A percentile compares a stretch with the other conserved stretches of the same genome.
These are phyloP conservation scores for Papiliotrema nemorosa DNA, from an alignment of 1,284 basidiomycete genomes.

Conservation along the genomic window DNA sequence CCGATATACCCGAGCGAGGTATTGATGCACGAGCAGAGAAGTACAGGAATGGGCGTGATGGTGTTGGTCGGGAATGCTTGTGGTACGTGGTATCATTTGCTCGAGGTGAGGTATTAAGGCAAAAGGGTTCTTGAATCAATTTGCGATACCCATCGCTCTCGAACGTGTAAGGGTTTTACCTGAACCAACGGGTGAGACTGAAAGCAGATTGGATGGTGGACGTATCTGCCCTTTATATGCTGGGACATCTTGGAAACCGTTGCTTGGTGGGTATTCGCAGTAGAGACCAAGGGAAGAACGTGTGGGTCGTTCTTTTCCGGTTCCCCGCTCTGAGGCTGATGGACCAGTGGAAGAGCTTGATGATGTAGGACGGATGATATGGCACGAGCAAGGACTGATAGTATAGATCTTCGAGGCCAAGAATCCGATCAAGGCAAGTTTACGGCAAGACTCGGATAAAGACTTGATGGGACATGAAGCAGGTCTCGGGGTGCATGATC, in stretches of 20 bases:
- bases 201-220: constrained; percentile 16
- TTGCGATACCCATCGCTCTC: constrained; percentile 24
- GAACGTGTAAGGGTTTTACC: background rate
- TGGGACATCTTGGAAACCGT: constrained; percentile 20
- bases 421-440: constrained; percentile 13
- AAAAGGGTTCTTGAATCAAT: constrained; percentile 20
- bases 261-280: constrained; percentile 24
- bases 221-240: constrained; percentile 24
- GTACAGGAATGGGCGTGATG: constrained; percentile 22
- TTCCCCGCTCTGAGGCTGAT: background rate
- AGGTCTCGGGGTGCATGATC: too few species aligned
- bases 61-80: constrained; percentile 16
- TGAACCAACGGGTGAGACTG: background rate
- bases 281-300: constrained; percentile 21
- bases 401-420: constrained; percentile 16
- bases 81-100: constrained; percentile 18
- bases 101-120: too few species aligned
- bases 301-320: constrained; percentile 4
- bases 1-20: constrained; percentile 15
- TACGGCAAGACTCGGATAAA: too few species aligned
- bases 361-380: constrained; percentile 3
- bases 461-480: too few species aligned
- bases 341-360: constrained; percentile 24
- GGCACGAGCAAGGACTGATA: background rate
- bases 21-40: constrained; percentile 14